These are phyloP conservation scores for Leucogyrophana mollusca DNA, from an alignment of 768 basidiomycete species.

Conservation along the genomic window DNA sequence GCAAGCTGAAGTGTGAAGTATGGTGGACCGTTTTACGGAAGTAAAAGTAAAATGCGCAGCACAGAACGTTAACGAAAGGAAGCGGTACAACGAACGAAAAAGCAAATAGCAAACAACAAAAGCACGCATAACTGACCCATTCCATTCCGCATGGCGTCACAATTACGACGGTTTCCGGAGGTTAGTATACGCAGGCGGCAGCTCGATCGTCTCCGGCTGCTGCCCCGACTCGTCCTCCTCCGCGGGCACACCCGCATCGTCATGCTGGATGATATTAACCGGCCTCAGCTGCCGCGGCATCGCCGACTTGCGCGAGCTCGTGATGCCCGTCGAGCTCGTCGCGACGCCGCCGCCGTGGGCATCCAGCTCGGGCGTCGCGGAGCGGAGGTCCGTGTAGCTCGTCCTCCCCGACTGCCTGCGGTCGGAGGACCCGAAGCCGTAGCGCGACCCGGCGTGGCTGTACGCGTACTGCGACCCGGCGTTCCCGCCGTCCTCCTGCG, in stretches of 20 bases:
- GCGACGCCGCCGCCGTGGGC: conserved; percentile 13
- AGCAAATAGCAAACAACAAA: too few species aligned
- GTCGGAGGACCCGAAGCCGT: conserved; percentile 25
- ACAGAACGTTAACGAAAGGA: background rate
- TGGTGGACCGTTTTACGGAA: background rate
- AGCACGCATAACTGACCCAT: too few species aligned
- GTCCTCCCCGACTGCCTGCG: conserved; percentile 25
- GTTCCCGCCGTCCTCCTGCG: conserved; percentile 23
- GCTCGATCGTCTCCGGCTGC: conserved; percentile 72
- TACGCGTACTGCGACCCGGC: conserved; percentile 17
- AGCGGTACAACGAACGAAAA: background rate
- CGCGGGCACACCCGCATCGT: conserved; percentile 66
- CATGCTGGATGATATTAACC: conserved; percentile 82
- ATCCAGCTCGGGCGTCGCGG: conserved; percentile 33
- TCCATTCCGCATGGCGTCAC: too few species aligned
- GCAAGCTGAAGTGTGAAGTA: background rate
- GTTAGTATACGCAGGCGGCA: conserved; percentile 82
- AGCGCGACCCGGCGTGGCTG: conserved; percentile 22
- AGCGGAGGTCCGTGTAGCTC: conserved; percentile 36
- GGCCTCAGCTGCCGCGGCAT: conserved; percentile 53
- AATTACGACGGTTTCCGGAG: conserved; percentile 28
- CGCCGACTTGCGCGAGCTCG: conserved; percentile 35
- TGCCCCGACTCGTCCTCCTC: conserved; percentile 34
- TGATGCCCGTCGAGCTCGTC: conserved; percentile 21
- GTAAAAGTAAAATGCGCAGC: background rate